Evolutionary conservation across 768 basidiomycete genomes (phyloP).

Genomic region (Kwoniella botswanensis): DNA sequence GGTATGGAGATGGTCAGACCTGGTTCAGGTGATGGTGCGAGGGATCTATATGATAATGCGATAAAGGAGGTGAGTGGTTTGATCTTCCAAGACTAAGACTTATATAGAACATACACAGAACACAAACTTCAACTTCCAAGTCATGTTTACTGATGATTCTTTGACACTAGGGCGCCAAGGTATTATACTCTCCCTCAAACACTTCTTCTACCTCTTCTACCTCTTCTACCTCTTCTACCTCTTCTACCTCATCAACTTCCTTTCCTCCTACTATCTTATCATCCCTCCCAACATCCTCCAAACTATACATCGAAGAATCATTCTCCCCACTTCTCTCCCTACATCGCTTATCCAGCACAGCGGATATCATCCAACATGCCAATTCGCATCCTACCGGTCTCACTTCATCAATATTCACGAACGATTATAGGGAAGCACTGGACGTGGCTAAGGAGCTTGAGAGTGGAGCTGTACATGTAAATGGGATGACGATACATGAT

Average conservation of each 20-base stretch:
- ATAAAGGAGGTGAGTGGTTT: slow-evolving; percentile 26
- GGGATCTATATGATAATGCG: slow-evolving; percentile 32
- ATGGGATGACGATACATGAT: slow-evolving; percentile 60
- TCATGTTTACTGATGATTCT: too few relatives aligned
- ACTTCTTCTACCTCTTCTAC: neutral
- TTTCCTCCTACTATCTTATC: slow-evolving; percentile 30
- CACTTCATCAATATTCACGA: slow-evolving; percentile 65
- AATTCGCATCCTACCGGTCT: slow-evolving; percentile 67
- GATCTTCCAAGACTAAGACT: neutral
- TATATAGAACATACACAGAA: too few relatives aligned
- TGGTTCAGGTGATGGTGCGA: slow-evolving; percentile 21
- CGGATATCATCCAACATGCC: slow-evolving; percentile 60
- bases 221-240: slow-evolving; percentile 5
- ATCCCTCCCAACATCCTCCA: slow-evolving; percentile 14
- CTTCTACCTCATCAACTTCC: slow-evolving; percentile 11
- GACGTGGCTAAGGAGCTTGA: slow-evolving; percentile 63
- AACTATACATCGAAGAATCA: slow-evolving; percentile 60
- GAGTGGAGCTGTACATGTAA: slow-evolving; percentile 65
- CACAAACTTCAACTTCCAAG: too few relatives aligned
- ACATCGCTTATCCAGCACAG: slow-evolving; percentile 39
- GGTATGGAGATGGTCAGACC: slow-evolving; percentile 35
- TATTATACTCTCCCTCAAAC: slow-evolving; percentile 14
- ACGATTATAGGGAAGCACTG: slow-evolving; percentile 61
- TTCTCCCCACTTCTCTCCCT: slow-evolving; percentile 68
- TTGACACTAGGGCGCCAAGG: slow-evolving; percentile 29